A percentile compares a stretch with the other conserved stretches of the same genome.
Conservation (phyloP, 208 protist genomes). For the Trichomonas gallinae region DNA sequence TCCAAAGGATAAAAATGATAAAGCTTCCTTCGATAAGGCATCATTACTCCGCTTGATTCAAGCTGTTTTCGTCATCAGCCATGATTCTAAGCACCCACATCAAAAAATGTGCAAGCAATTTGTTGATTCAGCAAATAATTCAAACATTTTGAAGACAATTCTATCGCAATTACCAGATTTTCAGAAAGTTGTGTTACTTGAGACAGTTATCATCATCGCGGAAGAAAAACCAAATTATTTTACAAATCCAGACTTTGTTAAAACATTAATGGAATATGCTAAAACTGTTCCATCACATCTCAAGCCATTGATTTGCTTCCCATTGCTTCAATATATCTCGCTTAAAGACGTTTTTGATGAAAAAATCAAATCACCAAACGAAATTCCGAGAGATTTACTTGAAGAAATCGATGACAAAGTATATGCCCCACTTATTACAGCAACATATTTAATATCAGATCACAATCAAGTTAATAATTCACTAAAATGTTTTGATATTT, state of each 20-base stretch:
- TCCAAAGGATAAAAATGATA: constrained; percentile 12
- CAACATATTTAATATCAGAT: not conserved
- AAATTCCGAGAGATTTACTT: not conserved
- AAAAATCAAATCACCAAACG: not conserved
- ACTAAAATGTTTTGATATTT: not conserved
- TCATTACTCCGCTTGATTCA: not conserved
- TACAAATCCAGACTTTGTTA: not conserved
- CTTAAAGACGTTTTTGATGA: not conserved
- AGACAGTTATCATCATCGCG: not conserved
- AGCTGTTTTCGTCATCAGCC: not conserved
- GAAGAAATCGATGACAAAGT: not conserved
- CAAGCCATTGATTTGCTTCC: not conserved
- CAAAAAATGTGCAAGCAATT: not conserved
- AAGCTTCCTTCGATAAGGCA: not conserved
- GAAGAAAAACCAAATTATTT: not conserved
- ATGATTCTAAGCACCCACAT: not conserved
- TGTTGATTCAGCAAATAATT: not conserved
- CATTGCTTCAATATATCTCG: not conserved
- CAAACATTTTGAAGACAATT: not conserved
- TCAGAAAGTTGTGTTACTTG: not conserved
- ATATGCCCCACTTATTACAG: not conserved
- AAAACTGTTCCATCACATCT: not conserved
- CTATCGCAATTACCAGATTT: not conserved
- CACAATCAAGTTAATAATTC: not conserved
- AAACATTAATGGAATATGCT: not conserved